Conservation (phyloP, 2,329 filamentous ascomycete genomes). For the Penicillium sp. region DNA sequence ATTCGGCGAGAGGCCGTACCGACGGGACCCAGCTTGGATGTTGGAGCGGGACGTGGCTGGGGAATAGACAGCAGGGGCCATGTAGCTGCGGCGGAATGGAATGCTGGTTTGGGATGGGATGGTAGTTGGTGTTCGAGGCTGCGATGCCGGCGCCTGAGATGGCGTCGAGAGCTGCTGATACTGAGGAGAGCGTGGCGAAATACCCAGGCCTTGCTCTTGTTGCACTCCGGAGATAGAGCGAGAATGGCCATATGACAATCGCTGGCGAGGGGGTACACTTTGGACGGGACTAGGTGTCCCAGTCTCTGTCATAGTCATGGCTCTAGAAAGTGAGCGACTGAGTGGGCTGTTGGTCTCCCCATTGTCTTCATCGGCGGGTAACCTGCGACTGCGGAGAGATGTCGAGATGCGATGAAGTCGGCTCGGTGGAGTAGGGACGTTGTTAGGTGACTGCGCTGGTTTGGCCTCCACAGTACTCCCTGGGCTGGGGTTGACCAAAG, state of each 20-base stretch:
- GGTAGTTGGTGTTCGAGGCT: conserved; percentile 33
- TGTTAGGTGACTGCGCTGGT: conserved; percentile 16
- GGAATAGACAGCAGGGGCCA: conserved; percentile 33
- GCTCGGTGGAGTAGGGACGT: conserved; percentile 30
- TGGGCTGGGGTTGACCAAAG: conserved; percentile 31
- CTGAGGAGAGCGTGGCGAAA: conserved; percentile 25
- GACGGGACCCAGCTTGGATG: conserved; percentile 43
- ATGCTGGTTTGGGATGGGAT: conserved; percentile 33
- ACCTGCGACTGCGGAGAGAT: conserved; percentile 38
- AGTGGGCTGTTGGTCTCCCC: conserved; percentile 31
- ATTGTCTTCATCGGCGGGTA: conserved; percentile 38
- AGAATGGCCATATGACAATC: conserved; percentile 31
- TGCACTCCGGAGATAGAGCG: conserved; percentile 26
- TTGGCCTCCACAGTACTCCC: conserved; percentile 19
- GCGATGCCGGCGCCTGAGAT: conserved; percentile 18
- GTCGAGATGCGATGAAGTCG: conserved; percentile 43
- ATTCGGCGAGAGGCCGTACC: conserved; percentile 34
- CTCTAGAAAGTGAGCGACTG: conserved; percentile 41
- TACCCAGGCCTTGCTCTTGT: conserved; percentile 22
- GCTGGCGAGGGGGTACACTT: conserved; percentile 34
- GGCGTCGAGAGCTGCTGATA: conserved; percentile 21
- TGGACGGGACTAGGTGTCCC: conserved; percentile 29
- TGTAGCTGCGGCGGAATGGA: conserved; percentile 39
- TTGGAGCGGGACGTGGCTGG: conserved; percentile 39
- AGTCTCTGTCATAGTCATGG: conserved; percentile 46